phyloP scores from a whole-genome alignment of 73 alveolate species.

The Tetrahymena thermophila region DNA sequence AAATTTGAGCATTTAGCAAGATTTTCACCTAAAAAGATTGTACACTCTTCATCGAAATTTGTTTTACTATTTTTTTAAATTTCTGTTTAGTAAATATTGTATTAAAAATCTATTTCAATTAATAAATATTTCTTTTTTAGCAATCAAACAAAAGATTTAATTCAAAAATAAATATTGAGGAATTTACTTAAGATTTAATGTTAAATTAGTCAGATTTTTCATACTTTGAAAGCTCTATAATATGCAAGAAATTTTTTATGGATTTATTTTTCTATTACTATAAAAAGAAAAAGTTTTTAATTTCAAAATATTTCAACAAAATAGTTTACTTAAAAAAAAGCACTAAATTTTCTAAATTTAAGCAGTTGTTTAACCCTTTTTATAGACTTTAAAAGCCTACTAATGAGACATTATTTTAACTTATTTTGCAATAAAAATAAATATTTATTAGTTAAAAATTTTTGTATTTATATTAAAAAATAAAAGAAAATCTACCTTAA shows the following conservation, averaged over 20 bases:
- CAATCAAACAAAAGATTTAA: too few species aligned
- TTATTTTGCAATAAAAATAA: too few species aligned
- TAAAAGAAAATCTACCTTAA: not conserved
- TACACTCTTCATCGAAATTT: not conserved
- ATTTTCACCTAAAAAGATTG: not conserved
- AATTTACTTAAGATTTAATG: not conserved
- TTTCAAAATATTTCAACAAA: too few species aligned
- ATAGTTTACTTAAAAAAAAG: not conserved
- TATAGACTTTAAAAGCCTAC: too few species aligned
- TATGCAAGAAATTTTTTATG: not conserved
- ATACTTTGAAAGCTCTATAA: too few species aligned
- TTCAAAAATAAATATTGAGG: too few species aligned
- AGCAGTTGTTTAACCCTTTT: too few species aligned
- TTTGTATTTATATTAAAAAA: too few species aligned
- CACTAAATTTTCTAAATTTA: not conserved
- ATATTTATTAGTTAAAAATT: too few species aligned
- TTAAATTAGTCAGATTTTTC: not conserved
- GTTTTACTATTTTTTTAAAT: not conserved
- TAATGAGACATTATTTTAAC: too few species aligned
- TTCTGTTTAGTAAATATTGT: not conserved
- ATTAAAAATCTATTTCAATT: too few species aligned
- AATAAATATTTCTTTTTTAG: not conserved
- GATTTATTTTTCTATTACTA: not conserved
- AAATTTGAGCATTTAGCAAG: not conserved
- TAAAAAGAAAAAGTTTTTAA: too few species aligned